Evolutionary conservation across 2,329 filamentous ascomycete genomes (phyloP).

Genomic region (Aspergillus persii): DNA sequence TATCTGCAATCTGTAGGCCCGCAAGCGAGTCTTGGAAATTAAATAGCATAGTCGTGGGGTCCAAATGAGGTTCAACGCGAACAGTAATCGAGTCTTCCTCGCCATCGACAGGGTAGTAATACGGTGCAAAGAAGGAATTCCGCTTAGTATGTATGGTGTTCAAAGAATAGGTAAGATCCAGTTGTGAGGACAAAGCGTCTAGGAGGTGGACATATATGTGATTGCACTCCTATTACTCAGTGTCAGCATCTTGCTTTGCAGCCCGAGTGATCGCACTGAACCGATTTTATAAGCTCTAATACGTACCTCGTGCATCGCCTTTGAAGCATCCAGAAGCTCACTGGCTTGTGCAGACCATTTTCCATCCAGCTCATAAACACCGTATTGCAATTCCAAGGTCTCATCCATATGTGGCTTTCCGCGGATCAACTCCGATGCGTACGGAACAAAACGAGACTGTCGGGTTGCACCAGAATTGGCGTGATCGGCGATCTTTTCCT

Average conservation of each 20-base stretch:
- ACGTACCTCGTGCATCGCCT: neutral
- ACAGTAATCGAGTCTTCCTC: neutral
- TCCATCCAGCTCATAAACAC: neutral
- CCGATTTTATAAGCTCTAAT: neutral
- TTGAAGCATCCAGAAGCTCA: neutral
- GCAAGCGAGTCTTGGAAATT: neutral
- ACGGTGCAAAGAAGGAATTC: neutral
- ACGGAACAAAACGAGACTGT: slow-evolving; percentile 4
- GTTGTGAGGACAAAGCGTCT: neutral
- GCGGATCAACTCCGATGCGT: neutral
- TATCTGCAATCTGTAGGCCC: slow-evolving; percentile 1
- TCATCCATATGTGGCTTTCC: slow-evolving; percentile 2
- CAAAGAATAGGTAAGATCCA: neutral
- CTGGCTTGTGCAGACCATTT: neutral
- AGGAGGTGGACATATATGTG: neutral
- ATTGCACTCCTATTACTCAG: neutral
- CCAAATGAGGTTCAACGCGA: neutral
- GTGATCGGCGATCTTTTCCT: neutral
- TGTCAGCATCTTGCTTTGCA: neutral
- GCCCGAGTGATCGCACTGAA: too few relatives aligned
- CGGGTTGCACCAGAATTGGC: neutral
- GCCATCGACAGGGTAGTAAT: neutral
- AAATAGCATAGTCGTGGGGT: slow-evolving; percentile 4
- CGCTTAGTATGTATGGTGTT: neutral
- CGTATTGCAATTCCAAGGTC: neutral